Base-by-base conservation (phyloP, 2,329 filamentous ascomycete genomes). In the Claviceps paspali region DNA sequence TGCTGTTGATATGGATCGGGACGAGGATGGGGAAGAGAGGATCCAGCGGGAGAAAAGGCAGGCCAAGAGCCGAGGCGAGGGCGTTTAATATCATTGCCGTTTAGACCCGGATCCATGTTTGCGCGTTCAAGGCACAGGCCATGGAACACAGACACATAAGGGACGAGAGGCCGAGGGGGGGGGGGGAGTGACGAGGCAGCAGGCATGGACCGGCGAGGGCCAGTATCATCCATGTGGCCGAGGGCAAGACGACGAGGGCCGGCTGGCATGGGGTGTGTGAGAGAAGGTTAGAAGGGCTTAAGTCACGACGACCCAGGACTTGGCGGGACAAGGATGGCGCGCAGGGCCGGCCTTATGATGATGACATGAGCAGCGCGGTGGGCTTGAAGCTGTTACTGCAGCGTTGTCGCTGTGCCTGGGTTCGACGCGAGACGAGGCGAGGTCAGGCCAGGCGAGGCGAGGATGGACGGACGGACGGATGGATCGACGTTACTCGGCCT, bases 21-120 rank as follows among this genome's bases (percentile, higher is more conserved):
- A 50, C 38, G 56, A 45, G 61, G 62, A 52, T 61, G 61, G 50
- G 64, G 64, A 43, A 69, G 56, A 46, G 65, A 63, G 49, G 63
- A 56, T 58, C 62, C 57, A 57, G 61, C 62, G 47, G 58, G 57
- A 55, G 60, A 58, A 53, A 63, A 62, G 43, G 56, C 62, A 53
- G 66, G 60, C 64, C 65, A 66, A 53, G 63, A 54, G 35, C 56
- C 46, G 47, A 75, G 61, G 60, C 72, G 70, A 55, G 66, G 67
- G 53, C 72, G 70, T 63, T 76, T 76, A 52, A n/a, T n/a, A n/a
- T n/a, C n/a, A n/a, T n/a, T n/a, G n/a, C 56, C 60, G 51, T 75
- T 70, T 52, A 57, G 65, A 57, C 62, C 67, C 62, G 61, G 61
- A 61, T 76, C 72, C 73, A 76, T 76, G 64, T 59, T 70, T 62